Percentiles rank a stretch among this genome's conserved stretches.
Evolutionary conservation across 139 green algal genomes (phyloP).

Genomic region (Asterochloris sp.): DNA sequence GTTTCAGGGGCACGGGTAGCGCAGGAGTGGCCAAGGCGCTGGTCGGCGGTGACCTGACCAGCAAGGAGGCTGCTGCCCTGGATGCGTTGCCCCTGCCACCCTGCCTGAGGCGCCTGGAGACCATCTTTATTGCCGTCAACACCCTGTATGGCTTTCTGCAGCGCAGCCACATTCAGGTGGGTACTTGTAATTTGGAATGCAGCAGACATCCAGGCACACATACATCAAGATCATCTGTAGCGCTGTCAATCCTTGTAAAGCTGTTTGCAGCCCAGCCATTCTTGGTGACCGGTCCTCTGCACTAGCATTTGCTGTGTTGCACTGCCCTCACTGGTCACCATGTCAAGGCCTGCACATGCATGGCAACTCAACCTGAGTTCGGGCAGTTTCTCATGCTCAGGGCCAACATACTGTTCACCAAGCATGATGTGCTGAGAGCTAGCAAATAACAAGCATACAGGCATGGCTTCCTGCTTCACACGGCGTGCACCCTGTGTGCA

Average conservation of each 20-base stretch:
- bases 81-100: constrained; percentile 51
- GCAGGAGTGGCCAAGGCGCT: background rate
- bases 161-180: constrained; percentile 51
- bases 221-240: background rate
- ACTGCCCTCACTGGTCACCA: too few relatives aligned
- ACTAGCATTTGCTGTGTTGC: too few relatives aligned
- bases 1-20: background rate
- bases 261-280: background rate
- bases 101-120: constrained; percentile 29
- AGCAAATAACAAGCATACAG: background rate
- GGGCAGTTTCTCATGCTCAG: background rate
- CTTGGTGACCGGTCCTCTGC: too few relatives aligned
- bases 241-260: background rate
- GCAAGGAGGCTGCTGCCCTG: constrained; percentile 18
- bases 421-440: background rate
- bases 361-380: too few relatives aligned
- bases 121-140: constrained; percentile 36
- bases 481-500: background rate
- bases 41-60: background rate
- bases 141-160: constrained; percentile 51
- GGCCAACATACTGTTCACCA: background rate
- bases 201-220: background rate
- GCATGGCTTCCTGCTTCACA: background rate
- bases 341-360: too few relatives aligned
- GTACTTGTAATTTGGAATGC: background rate